phyloP scores from a whole-genome alignment of 441 rosid species.

The Melastoma candidum region DNA sequence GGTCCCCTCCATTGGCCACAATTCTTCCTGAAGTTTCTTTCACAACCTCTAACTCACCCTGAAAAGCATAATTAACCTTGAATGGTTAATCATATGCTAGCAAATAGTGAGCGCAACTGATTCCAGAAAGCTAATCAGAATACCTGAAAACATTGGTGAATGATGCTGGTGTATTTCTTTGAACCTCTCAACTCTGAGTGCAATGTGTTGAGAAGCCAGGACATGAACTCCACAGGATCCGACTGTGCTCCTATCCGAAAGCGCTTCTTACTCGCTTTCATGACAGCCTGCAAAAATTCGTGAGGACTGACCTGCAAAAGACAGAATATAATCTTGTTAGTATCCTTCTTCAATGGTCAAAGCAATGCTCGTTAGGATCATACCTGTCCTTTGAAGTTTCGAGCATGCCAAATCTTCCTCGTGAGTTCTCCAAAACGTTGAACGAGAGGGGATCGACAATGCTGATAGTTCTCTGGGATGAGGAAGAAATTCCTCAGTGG shows the following conservation, averaged over 20 bases:
- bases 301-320: slow-evolving; percentile 86
- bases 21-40: slow-evolving; percentile 56
- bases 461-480: slow-evolving; percentile 82
- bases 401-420: slow-evolving; percentile 91
- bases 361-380: slow-evolving; percentile 11
- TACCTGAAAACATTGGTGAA: slow-evolving; percentile 90
- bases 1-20: slow-evolving; percentile 26
- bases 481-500: slow-evolving; percentile 91
- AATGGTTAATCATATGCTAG: slow-evolving; percentile 2
- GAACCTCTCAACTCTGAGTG: slow-evolving; percentile 59
- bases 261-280: slow-evolving; percentile 81
- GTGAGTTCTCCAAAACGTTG: slow-evolving; percentile 94
- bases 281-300: slow-evolving; percentile 93
- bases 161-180: slow-evolving; percentile 58
- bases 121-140: background rate
- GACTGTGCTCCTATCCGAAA: slow-evolving; percentile 86
- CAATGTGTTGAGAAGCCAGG: slow-evolving; percentile 92
- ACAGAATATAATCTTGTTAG: slow-evolving; percentile 3
- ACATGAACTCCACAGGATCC: slow-evolving; percentile 91
- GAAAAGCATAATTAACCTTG: slow-evolving; percentile 12
- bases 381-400: slow-evolving; percentile 98
- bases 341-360: background rate
- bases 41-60: slow-evolving; percentile 90
- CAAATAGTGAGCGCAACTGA: slow-evolving; percentile 1
- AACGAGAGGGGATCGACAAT: slow-evolving; percentile 78